Conservation (phyloP, 495 filamentous ascomycete genomes). For the Delitschia confertaspora region DNA sequence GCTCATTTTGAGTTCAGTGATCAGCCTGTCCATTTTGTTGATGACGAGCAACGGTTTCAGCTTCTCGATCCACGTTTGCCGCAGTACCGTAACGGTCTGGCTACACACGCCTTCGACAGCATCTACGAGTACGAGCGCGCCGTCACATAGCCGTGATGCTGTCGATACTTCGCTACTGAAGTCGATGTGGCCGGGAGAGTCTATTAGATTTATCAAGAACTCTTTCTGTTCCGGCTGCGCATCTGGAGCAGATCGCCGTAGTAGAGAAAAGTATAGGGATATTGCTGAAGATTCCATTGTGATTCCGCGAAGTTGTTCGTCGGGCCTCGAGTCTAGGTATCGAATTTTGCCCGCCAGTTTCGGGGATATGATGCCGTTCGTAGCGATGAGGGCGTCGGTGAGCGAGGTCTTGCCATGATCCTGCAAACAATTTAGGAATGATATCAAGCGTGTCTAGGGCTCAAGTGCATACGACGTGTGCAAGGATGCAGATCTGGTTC, state of each 20-base stretch:
- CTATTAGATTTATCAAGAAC: constrained; percentile 95
- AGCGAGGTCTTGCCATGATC: constrained; percentile 99
- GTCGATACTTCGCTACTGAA: constrained; percentile 98
- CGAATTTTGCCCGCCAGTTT: constrained; percentile 97
- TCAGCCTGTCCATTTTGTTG: constrained; percentile 94
- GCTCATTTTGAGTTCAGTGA: constrained; percentile 89
- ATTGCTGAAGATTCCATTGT: constrained; percentile 99
- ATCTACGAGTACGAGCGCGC: constrained; percentile 91
- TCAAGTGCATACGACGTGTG: constrained; percentile 69
- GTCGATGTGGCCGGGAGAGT: constrained; percentile 96
- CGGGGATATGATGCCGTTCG: constrained; percentile 98
- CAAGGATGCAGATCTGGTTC: constrained; percentile 86
- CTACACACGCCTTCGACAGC: constrained; percentile 97
- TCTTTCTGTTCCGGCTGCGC: constrained; percentile 64
- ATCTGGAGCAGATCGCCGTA: constrained; percentile 59
- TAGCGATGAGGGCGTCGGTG: constrained; percentile 91
- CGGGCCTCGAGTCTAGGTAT: constrained; percentile 91
- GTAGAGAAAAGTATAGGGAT: constrained; percentile 89
- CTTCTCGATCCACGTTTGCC: constrained; percentile 93
- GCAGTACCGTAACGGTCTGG: constrained; percentile 92
- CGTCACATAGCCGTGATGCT: constrained; percentile 88
- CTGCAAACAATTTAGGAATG: constrained; percentile 31
- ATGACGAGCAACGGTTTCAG: constrained; percentile 90
- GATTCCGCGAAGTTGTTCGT: constrained; percentile 94
- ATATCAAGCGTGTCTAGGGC: constrained; percentile 5